Percentiles rank a stretch among this genome's conserved stretches.
These are phyloP conservation scores for Drechslera avenae DNA, from an alignment of 2,329 filamentous ascomycete genomes.

Conservation along the genomic window DNA sequence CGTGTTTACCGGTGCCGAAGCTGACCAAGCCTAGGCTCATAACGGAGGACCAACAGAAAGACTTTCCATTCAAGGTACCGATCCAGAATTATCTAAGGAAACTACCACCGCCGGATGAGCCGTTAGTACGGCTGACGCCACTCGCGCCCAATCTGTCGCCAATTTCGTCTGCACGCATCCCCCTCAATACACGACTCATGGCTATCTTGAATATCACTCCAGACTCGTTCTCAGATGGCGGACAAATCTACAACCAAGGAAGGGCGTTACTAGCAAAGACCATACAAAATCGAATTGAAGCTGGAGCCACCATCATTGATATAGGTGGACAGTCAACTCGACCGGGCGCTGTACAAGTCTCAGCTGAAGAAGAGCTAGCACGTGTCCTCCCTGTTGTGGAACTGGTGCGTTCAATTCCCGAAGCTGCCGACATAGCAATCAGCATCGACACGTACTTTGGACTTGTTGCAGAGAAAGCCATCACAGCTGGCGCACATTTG, in stretches of 20 bases:
- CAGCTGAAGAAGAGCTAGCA: constrained; percentile 72
- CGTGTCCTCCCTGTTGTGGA: constrained; percentile 81
- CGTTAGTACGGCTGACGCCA: constrained; percentile 49
- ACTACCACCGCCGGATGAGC: constrained; percentile 42
- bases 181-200: constrained; percentile 75
- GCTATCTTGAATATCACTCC: constrained; percentile 93
- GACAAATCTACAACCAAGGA: constrained; percentile 56
- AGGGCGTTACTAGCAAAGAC: constrained; percentile 59
- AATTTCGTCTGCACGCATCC: constrained; percentile 31
- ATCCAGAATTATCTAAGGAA: constrained; percentile 41
- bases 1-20: background rate
- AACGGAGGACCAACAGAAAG: constrained; percentile 21
- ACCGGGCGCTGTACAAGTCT: constrained; percentile 72
- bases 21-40: constrained; percentile 34
- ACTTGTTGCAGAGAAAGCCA: constrained; percentile 75
- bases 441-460: constrained; percentile 94
- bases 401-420: constrained; percentile 70
- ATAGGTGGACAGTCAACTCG: constrained; percentile 93
- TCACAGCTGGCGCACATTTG: constrained; percentile 82
- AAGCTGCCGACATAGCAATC: constrained; percentile 69
- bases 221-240: constrained; percentile 96
- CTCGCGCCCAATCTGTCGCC: constrained; percentile 41
- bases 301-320: constrained; percentile 84
- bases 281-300: constrained; percentile 65
- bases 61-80: constrained; percentile 54